These are phyloP conservation scores for Colletotrichum camelliae DNA, from an alignment of 2,329 filamentous ascomycete genomes.

Conservation along the genomic window DNA sequence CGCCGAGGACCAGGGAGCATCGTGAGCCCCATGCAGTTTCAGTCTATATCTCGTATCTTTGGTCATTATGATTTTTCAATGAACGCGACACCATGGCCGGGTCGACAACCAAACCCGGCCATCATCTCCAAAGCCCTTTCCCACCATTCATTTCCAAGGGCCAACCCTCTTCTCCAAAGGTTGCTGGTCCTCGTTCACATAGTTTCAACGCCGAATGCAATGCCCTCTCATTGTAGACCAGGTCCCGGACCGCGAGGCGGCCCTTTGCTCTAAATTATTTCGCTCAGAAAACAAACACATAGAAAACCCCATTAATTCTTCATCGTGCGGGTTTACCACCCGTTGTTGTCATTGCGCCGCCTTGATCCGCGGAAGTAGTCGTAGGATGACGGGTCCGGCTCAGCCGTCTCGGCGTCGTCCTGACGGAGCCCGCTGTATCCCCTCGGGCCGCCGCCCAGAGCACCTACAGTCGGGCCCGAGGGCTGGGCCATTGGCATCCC, in stretches of 20 bases:
- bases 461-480: conserved; percentile 50
- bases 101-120: not conserved
- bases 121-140: not conserved
- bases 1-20: not conserved
- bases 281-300: conserved; percentile 6
- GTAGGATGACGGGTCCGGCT: conserved; percentile 54
- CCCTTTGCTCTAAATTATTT: conserved; percentile 2
- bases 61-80: conserved; percentile 13
- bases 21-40: not conserved
- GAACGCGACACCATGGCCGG: not conserved
- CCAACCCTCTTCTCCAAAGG: not conserved
- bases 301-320: not conserved
- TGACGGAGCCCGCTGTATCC: conserved; percentile 67
- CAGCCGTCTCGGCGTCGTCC: conserved; percentile 44
- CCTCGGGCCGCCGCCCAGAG: conserved; percentile 61
- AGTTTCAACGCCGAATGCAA: conserved; percentile 17
- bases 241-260: not conserved
- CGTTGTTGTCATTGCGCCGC: conserved; percentile 42
- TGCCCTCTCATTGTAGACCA: conserved; percentile 3
- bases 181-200: not conserved
- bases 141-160: not conserved
- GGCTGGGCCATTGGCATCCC: conserved; percentile 51
- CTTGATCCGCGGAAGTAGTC: conserved; percentile 59
- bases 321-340: conserved; percentile 34
- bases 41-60: conserved; percentile 22